Base-by-base conservation (phyloP, 805 yeast species). In the Pichia membranifaciens region DNA sequence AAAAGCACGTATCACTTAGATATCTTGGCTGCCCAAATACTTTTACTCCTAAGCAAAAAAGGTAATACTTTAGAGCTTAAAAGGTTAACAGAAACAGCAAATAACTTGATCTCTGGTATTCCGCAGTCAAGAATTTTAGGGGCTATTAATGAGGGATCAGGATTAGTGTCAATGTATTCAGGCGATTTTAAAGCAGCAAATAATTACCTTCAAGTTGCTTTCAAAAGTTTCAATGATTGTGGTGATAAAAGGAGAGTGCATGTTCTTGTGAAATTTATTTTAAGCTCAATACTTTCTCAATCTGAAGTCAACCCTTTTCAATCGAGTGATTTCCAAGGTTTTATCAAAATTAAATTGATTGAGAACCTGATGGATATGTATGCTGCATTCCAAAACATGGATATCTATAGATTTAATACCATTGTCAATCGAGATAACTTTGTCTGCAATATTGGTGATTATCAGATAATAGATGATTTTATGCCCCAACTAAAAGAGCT, bases 81-180 rank as follows among this genome's bases (percentile, higher is more conserved):
- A 45, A 67, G 71, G 42, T 66, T 81, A 18, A 78, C 83, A 53
- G 63, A 69, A 23, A 67, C 76, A 50, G 70, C 82, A 0, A 53
- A 67, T n/a, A 53, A 62, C 5, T 67, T 81, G 18, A 73, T 76
- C 7, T 69, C 81, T 0, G 84, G 87, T 2, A 81, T 84, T 2
- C 84, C 89, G 1, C 95, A 87, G 57, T 89, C 95, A 1, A 70
- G 75, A 41, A 79, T 84, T 23, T 69, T 81, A 62, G 96, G 91
- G 1, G 75, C 82, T n/a, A 75, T 87, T 22, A 74, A 79, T 51
- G 91, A 86, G 60, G 81, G 87, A 53, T 87, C 88, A 0, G 95
- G 89, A 2, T 74, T 79, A 45, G 72, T 86, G 52, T 74, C 76
- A 43, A 79, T 85, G 73, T 70, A 75, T 50, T 74, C 76, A 42